These are phyloP conservation scores for Claviceps sp. DNA, from an alignment of 2,329 filamentous ascomycete genomes.

Conservation along the genomic window DNA sequence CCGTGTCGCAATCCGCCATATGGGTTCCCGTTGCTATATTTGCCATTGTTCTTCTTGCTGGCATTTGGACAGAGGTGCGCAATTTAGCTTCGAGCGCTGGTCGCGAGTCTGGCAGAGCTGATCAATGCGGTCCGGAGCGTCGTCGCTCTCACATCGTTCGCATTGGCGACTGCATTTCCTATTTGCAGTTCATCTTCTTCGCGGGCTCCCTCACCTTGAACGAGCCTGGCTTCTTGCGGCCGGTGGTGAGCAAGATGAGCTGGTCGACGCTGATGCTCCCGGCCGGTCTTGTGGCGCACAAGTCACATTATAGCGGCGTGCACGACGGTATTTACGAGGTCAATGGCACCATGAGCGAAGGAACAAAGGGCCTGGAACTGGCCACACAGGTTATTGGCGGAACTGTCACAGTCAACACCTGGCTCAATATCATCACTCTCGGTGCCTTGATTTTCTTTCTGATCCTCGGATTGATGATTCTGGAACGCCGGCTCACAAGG, in stretches of 20 bases:
- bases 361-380: conserved; percentile 43
- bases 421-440: conserved; percentile 55
- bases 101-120: neutral
- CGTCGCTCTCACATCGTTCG: neutral
- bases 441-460: conserved; percentile 44
- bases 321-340: conserved; percentile 49
- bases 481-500: conserved; percentile 13
- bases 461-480: conserved; percentile 42
- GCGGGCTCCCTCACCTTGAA: conserved; percentile 55
- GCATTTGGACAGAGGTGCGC: neutral
- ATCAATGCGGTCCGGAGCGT: neutral
- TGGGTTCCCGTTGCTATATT: neutral
- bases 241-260: conserved; percentile 40
- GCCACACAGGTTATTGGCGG: conserved; percentile 58
- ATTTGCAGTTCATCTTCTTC: conserved; percentile 63
- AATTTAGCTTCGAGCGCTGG: neutral
- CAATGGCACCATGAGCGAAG: conserved; percentile 45
- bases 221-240: conserved; percentile 63
- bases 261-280: conserved; percentile 42
- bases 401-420: conserved; percentile 46
- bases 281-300: conserved; percentile 13
- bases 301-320: conserved; percentile 14
- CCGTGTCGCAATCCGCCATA: neutral
- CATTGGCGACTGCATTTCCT: conserved; percentile 49
- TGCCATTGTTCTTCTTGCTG: neutral